Evolutionary conservation across 192 early-diverging fungal genomes (phyloP).

Genomic region (Piromyces finnis): DNA sequence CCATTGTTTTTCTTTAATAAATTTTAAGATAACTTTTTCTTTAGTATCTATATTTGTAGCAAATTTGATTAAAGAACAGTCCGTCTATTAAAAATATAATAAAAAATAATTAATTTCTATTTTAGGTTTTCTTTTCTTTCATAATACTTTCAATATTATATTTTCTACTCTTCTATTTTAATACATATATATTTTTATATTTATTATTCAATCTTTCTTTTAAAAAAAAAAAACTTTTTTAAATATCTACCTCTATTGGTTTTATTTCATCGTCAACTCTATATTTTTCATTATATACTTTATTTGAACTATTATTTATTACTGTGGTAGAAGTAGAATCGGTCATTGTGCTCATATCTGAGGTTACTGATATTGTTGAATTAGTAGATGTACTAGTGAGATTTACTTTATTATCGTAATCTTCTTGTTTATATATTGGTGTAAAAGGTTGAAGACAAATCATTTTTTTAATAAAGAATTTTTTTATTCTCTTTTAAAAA

Average conservation of each 20-base stretch:
- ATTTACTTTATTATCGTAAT: neutral
- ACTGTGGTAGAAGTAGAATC: neutral
- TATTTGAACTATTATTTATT: neutral
- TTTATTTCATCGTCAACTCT: neutral
- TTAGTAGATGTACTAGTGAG: neutral
- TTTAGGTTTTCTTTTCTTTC: too few relatives aligned
- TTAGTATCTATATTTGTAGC: slow-evolving; percentile 37
- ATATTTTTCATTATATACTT: neutral
- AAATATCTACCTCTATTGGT: neutral
- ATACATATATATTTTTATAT: too few relatives aligned
- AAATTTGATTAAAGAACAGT: slow-evolving; percentile 39
- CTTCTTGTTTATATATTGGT: neutral
- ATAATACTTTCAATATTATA: too few relatives aligned
- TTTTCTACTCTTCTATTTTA: too few relatives aligned
- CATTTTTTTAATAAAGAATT: neutral
- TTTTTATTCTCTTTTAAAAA: neutral
- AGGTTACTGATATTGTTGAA: neutral
- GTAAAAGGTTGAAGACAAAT: neutral
- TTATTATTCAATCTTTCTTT: too few relatives aligned
- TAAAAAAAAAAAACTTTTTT: neutral
- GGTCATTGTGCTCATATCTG: neutral
- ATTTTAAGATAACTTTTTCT: slow-evolving; percentile 44
- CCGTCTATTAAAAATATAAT: slow-evolving; percentile 10
- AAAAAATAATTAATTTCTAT: too few relatives aligned
- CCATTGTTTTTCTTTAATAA: slow-evolving; percentile 26